Evolutionary conservation across 164 flowering plant genomes (phyloP).

Genomic region (Stephania cephalantha): DNA sequence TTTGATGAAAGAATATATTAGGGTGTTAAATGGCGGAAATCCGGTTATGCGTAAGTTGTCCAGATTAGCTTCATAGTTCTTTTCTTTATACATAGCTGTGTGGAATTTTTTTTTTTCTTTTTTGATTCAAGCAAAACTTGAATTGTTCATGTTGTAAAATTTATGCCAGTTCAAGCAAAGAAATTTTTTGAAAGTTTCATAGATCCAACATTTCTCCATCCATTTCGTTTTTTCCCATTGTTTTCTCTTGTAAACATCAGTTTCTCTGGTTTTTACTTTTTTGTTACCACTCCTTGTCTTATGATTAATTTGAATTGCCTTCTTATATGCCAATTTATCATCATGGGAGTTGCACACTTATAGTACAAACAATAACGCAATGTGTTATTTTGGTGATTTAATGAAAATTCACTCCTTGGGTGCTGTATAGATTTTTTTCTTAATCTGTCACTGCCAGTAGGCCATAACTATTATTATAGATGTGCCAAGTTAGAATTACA

Average conservation of each 20-base stretch:
- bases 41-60: not conserved
- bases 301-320: not conserved
- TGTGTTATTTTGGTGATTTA: too few species aligned
- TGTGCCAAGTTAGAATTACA: too few species aligned
- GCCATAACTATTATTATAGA: too few species aligned
- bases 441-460: too few species aligned
- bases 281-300: not conserved
- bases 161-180: not conserved
- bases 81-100: not conserved
- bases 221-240: not conserved
- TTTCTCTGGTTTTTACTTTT: not conserved
- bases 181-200: not conserved
- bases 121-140: not conserved
- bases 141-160: not conserved
- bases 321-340: not conserved
- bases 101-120: not conserved
- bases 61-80: not conserved
- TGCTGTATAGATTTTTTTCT: too few species aligned
- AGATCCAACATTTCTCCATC: not conserved
- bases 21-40: not conserved
- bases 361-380: not conserved
- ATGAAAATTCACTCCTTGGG: too few species aligned
- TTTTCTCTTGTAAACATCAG: not conserved
- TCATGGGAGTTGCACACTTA: not conserved
- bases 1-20: not conserved